A percentile compares a stretch with the other conserved stretches of the same genome.
Evolutionary conservation across 805 yeast species (phyloP).

Genomic region (Candida dendrica): DNA sequence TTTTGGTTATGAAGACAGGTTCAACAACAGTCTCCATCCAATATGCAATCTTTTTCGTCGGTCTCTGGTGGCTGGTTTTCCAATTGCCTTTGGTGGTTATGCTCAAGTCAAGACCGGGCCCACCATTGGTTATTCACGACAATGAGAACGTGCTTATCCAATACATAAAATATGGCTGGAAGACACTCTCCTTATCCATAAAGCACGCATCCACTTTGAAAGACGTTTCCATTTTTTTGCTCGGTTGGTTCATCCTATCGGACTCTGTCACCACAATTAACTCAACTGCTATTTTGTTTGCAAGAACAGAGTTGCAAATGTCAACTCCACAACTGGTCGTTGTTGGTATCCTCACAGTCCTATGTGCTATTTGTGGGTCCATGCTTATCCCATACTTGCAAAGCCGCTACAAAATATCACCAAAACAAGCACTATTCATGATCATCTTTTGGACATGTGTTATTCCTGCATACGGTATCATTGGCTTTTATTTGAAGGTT

Average conservation of each 20-base stretch:
- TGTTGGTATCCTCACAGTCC: conserved; percentile 59
- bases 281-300: conserved; percentile 71
- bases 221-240: conserved; percentile 59
- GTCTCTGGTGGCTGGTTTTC: conserved; percentile 72
- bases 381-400: conserved; percentile 42
- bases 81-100: conserved; percentile 52
- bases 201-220: conserved; percentile 50
- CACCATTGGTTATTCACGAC: conserved; percentile 21
- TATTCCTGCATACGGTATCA: conserved; percentile 65
- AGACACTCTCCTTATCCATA: conserved; percentile 46
- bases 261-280: conserved; percentile 75
- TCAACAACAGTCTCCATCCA: conserved; percentile 39
- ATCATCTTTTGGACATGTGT: conserved; percentile 54
- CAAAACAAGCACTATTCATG: conserved; percentile 42
- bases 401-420: conserved; percentile 29
- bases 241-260: conserved; percentile 72
- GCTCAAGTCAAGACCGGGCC: conserved; percentile 39
- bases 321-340: conserved; percentile 55
- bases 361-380: conserved; percentile 65
- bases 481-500: conserved; percentile 49
- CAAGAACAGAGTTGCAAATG: conserved; percentile 66
- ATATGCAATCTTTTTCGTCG: conserved; percentile 55
- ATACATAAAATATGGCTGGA: conserved; percentile 56
- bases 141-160: conserved; percentile 12
- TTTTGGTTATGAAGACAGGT: conserved; percentile 35